These are phyloP conservation scores for Umbilicus rupestris DNA, from an alignment of 164 flowering plant species.

Conservation along the genomic window DNA sequence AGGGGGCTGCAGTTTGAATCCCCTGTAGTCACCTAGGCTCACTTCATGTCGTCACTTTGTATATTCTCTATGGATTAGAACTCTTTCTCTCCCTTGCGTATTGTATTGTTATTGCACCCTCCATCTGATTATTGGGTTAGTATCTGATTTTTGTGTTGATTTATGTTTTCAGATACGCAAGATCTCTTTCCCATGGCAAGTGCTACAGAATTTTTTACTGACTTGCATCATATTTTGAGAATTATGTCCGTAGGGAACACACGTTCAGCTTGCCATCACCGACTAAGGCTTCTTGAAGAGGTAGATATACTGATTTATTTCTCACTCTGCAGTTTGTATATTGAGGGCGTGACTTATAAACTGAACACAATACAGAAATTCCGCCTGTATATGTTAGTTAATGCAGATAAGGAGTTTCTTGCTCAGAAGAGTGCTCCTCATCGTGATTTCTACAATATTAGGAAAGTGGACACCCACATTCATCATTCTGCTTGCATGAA, in stretches of 20 bases:
- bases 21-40: neutral
- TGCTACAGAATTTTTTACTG: constrained; percentile 69
- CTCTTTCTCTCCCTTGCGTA: neutral
- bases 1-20: neutral
- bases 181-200: constrained; percentile 63
- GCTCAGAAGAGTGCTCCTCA: constrained; percentile 76
- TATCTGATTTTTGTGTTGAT: constrained; percentile 1
- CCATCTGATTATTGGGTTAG: neutral
- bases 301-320: constrained; percentile 19
- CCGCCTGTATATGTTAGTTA: constrained; percentile 50
- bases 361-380: constrained; percentile 41
- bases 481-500: constrained; percentile 90
- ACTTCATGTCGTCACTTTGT: neutral
- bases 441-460: constrained; percentile 68
- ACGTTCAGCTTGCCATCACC: constrained; percentile 51
- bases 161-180: constrained; percentile 25
- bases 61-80: no score
- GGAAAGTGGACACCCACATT: constrained; percentile 75
- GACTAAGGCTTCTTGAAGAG: constrained; percentile 63
- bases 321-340: neutral
- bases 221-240: constrained; percentile 57
- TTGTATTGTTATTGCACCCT: neutral
- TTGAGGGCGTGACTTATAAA: neutral
- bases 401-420: constrained; percentile 61
- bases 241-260: constrained; percentile 48